Evolutionary conservation across 1,284 basidiomycete genomes (phyloP).

Genomic region (Rhodotorula sp.): DNA sequence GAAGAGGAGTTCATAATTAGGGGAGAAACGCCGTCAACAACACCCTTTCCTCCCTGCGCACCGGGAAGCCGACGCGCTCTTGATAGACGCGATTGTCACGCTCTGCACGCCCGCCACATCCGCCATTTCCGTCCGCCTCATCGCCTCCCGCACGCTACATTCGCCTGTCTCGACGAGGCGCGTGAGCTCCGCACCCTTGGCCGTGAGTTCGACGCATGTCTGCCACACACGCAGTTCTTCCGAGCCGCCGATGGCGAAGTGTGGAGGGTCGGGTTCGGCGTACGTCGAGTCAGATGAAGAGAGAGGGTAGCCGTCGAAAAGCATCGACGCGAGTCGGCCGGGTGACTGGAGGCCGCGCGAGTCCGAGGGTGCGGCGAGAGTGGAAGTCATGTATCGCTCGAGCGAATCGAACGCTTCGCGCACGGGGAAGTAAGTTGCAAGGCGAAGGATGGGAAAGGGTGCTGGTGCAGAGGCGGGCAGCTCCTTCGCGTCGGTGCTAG

Average conservation of each 20-base stretch:
- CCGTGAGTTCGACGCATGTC: not conserved
- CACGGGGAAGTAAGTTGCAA: not conserved
- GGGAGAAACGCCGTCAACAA: too few relatives aligned
- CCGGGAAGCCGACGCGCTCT: too few relatives aligned
- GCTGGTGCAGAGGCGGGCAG: too few relatives aligned
- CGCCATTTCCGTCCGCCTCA: too few relatives aligned
- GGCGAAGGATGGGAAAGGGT: not conserved
- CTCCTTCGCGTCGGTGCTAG: not conserved
- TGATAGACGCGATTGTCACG: too few relatives aligned
- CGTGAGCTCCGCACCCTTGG: not conserved
- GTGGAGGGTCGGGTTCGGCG: not conserved
- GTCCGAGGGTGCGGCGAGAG: not conserved
- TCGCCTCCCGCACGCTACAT: too few relatives aligned
- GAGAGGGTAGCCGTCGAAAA: not conserved
- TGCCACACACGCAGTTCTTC: not conserved
- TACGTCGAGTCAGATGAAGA: not conserved
- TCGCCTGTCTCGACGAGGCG: too few relatives aligned
- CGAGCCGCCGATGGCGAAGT: not conserved
- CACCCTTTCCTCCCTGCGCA: too few relatives aligned
- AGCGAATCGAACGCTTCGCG: not conserved
- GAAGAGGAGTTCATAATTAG: too few relatives aligned
- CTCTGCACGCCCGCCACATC: too few relatives aligned
- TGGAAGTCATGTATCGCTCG: conserved; percentile 1
- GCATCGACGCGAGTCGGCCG: conserved; percentile 1
- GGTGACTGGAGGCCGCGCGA: not conserved